Evolutionary conservation across 2,329 filamentous ascomycete genomes (phyloP), one percentile per base, ranked within the genome.

Genomic region (Aspergillus uvarum): DNA sequence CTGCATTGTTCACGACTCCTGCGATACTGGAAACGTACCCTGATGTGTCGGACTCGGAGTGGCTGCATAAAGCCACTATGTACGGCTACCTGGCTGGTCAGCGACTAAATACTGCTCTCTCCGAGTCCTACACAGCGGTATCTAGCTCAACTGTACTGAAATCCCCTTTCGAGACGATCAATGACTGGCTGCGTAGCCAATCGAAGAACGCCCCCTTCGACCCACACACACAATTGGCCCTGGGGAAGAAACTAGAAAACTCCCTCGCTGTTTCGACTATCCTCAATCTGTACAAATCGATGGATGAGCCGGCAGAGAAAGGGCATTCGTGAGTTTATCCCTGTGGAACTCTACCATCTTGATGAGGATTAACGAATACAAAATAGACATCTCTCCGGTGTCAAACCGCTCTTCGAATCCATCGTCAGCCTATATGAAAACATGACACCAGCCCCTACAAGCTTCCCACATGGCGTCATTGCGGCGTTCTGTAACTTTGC

Each of bases 401-500:
- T 87, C 0, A 85, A 85, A 56, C 80, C 82, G 1, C 74, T 88
- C 3, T 82, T 87, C 56, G 81, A 74, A 59, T 79, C 72, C 59
- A 71, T 78, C 19, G 76, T 82, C 11, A 74, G 77, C 48, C 42
- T 69, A 22, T 35, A 66, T 57, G 54, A 32, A 4, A 51, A n/a
- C 35, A 19, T 58, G 14, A 58, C 70, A 57, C 16, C 63, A 59
- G 48, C 54, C 5, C 42, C 32, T 1, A 26, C 53, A 4, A 68
- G 66, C 3, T 80, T 82, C 2, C 82, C 81, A 7, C 82, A 82
- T 68, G 83, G 78, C 3, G 77, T 83, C 14, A 78, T 77, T 65
- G 84, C 85, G 2, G 84, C 82, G 0, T 88, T 88, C 67, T 88
- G 86, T 85, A 86, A 86, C 59, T 83, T 88, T 64, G 85, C 84